These are phyloP conservation scores for Magnolia officinalis DNA, from an alignment of 164 flowering plant genomes.

Conservation along the genomic window DNA sequence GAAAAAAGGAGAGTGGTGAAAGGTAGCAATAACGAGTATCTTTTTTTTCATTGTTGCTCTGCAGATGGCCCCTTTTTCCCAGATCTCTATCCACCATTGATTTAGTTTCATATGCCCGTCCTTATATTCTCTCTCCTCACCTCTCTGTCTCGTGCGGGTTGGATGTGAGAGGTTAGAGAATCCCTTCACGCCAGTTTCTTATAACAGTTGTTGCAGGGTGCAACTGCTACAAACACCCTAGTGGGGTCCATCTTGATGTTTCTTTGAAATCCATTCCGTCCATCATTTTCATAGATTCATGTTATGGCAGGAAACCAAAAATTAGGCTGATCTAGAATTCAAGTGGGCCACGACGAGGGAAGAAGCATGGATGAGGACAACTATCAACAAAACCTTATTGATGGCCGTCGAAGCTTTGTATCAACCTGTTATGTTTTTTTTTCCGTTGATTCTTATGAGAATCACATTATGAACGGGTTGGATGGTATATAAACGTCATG, in stretches of 20 bases:
- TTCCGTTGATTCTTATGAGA: too few species aligned
- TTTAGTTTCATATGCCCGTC: slow-evolving; percentile 7
- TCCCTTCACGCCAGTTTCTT: neutral
- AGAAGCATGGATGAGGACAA: neutral
- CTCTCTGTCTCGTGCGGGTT: neutral
- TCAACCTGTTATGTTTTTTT: too few species aligned
- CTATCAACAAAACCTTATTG: too few species aligned
- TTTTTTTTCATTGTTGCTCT: neutral
- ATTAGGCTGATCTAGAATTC: neutral
- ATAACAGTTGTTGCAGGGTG: neutral
- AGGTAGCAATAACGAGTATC: slow-evolving; percentile 1
- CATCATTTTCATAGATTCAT: neutral
- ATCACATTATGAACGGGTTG: too few species aligned
- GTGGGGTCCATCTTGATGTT: neutral
- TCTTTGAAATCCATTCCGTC: neutral
- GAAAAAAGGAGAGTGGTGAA: neutral
- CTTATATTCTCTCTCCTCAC: slow-evolving; percentile 6
- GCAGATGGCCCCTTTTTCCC: slow-evolving; percentile 2
- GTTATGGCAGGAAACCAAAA: neutral
- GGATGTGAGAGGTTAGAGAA: neutral
- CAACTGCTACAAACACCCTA: neutral
- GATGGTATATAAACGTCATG: too few species aligned
- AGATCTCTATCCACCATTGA: slow-evolving; percentile 3
- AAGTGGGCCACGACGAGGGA: neutral
- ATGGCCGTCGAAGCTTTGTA: too few species aligned